A percentile compares a stretch with the other conserved stretches of the same genome.
Conservation (phyloP, 495 filamentous ascomycete species). For the Aspergillus egyptiacus region DNA sequence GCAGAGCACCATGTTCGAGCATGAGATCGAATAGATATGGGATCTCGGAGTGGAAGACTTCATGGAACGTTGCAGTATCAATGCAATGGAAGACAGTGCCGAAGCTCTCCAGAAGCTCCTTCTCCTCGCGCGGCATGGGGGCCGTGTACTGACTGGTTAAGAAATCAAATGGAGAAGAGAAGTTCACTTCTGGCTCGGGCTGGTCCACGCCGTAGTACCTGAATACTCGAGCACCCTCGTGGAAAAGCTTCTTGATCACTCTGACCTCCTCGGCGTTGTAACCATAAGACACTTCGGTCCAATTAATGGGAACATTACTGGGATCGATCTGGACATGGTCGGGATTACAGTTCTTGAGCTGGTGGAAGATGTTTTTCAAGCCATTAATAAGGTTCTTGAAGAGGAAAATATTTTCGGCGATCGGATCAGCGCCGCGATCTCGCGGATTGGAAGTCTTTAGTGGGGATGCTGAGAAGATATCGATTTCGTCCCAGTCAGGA, state of each 20-base stretch:
- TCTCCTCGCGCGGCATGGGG: constrained; percentile 89
- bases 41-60: constrained; percentile 97
- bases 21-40: constrained; percentile 95
- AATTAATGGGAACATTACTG: constrained; percentile 75
- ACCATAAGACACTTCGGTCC: constrained; percentile 92
- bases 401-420: constrained; percentile 96
- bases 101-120: constrained; percentile 95
- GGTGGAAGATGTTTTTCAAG: constrained; percentile 93
- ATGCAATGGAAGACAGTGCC: constrained; percentile 98
- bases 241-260: constrained; percentile 95
- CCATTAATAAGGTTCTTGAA: constrained; percentile 99
- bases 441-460: constrained; percentile 93
- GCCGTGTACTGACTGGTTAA: constrained; percentile 90
- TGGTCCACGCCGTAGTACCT: constrained; percentile 91
- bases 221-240: constrained; percentile 92
- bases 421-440: constrained; percentile 83
- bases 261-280: constrained; percentile 97
- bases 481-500: constrained; percentile 95
- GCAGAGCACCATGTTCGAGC: constrained; percentile 88
- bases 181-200: constrained; percentile 64
- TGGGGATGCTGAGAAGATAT: constrained; percentile 92
- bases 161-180: constrained; percentile 76
- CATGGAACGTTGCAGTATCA: constrained; percentile 96
- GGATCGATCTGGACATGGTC: constrained; percentile 59
- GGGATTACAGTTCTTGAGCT: constrained; percentile 85